Evolutionary conservation across 225 moss, liverwort and hornwort genomes (phyloP).

Genomic region (Takakia lepidozioides): DNA sequence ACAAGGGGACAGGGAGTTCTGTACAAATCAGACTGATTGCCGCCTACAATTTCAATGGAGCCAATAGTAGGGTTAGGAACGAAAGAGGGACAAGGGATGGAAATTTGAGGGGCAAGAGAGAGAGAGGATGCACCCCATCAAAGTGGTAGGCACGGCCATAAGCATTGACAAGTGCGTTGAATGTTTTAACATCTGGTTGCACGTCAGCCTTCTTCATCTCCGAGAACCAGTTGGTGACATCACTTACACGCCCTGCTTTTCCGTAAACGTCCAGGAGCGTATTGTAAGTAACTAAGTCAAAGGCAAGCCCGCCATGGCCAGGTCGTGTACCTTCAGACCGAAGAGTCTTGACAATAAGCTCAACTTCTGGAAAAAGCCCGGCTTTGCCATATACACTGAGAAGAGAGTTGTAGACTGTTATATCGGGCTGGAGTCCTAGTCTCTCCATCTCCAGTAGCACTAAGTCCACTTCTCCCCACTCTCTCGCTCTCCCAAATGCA

Average conservation of each 20-base stretch:
- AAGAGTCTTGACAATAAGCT: slow-evolving; percentile 66
- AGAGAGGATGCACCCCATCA: slow-evolving; percentile 56
- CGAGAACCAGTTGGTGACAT: slow-evolving; percentile 86
- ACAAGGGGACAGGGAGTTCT: no score
- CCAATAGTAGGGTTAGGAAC: no score
- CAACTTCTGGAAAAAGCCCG: slow-evolving; percentile 80
- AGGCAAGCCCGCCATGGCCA: slow-evolving; percentile 40
- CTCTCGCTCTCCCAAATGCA: slow-evolving; percentile 68
- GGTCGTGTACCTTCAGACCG: slow-evolving; percentile 36
- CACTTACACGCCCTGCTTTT: slow-evolving; percentile 78
- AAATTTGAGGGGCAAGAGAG: neutral
- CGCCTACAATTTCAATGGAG: no score
- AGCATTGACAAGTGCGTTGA: slow-evolving; percentile 92
- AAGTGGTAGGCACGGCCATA: slow-evolving; percentile 93
- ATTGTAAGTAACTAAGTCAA: slow-evolving; percentile 87
- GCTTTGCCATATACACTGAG: slow-evolving; percentile 97
- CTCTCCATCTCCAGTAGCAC: slow-evolving; percentile 78
- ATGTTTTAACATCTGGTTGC: slow-evolving; percentile 89
- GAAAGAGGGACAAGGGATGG: no score
- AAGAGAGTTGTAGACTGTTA: slow-evolving; percentile 78
- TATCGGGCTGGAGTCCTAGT: slow-evolving; percentile 83
- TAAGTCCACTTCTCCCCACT: slow-evolving; percentile 78
- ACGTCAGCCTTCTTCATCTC: slow-evolving; percentile 88
- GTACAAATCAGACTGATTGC: no score
- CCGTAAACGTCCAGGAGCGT: slow-evolving; percentile 90